phyloP scores from a whole-genome alignment of 768 basidiomycete species.

The Tylopilus subfusipes region DNA sequence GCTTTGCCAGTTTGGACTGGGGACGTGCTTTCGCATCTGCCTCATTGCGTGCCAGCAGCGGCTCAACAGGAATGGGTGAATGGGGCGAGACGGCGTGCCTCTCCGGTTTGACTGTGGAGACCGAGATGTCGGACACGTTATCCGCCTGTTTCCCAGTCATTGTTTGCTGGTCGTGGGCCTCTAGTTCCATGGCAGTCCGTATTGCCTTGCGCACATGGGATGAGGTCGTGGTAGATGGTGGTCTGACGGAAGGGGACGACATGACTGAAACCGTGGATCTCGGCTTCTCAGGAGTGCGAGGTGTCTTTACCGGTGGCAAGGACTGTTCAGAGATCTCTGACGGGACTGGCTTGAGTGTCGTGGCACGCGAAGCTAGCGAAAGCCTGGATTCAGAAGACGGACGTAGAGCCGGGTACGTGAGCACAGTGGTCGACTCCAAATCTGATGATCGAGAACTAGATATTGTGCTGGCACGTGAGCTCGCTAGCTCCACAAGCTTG shows the following conservation, averaged over 20 bases:
- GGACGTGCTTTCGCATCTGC: constrained; percentile 32
- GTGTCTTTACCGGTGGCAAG: constrained; percentile 15
- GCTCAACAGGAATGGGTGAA: constrained; percentile 15
- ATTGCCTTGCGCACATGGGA: constrained; percentile 65
- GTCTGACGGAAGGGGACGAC: constrained; percentile 23
- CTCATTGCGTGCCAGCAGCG: constrained; percentile 12
- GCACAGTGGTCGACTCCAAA: constrained; percentile 55
- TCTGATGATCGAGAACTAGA: constrained; percentile 54
- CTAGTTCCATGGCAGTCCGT: constrained; percentile 60
- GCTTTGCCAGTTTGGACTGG: constrained; percentile 70
- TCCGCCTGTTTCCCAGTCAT: constrained; percentile 10
- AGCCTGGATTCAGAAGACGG: constrained; percentile 58
- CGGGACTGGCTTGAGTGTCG: constrained; percentile 10
- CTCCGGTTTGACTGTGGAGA: constrained; percentile 23
- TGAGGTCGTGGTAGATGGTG: constrained; percentile 36
- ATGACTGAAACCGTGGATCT: constrained; percentile 19
- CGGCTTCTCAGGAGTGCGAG: constrained; percentile 21
- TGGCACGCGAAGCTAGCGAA: constrained; percentile 27
- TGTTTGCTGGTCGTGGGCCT: constrained; percentile 43
- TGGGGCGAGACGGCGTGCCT: constrained; percentile 22
- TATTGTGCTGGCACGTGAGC: constrained; percentile 53
- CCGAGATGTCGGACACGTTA: constrained; percentile 14
- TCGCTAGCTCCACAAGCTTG: constrained; percentile 66
- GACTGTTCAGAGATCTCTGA: constrained; percentile 22
- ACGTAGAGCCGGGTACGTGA: constrained; percentile 68